Conservation (phyloP, 768 basidiomycete species). For the Coprinopsis marcescibilis region DNA sequence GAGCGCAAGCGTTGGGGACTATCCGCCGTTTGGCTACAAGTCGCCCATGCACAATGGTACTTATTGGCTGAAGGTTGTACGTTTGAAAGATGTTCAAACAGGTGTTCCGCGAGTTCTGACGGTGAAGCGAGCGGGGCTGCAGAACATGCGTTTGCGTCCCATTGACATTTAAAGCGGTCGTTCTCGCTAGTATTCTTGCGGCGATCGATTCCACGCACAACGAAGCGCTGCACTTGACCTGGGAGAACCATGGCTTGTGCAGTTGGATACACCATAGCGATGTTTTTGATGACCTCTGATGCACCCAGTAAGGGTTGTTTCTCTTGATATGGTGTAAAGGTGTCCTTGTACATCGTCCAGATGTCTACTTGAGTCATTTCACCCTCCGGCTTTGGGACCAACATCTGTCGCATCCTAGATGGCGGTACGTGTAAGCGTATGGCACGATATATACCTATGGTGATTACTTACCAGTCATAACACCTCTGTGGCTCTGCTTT, state of each 20-base stretch:
- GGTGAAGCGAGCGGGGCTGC: slow-evolving; percentile 42
- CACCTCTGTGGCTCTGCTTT: slow-evolving; percentile 71
- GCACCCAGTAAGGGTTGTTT: slow-evolving; percentile 67
- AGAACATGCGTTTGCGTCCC: slow-evolving; percentile 60
- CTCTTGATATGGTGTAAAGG: slow-evolving; percentile 58
- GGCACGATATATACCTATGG: background rate
- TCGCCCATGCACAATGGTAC: slow-evolving; percentile 66
- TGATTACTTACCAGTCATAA: slow-evolving; percentile 75
- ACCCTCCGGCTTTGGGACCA: slow-evolving; percentile 65
- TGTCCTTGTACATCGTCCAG: slow-evolving; percentile 90
- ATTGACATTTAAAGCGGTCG: slow-evolving; percentile 71
- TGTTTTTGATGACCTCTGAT: slow-evolving; percentile 92
- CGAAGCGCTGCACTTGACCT: slow-evolving; percentile 68
- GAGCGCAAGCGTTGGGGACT: slow-evolving; percentile 49
- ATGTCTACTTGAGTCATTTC: slow-evolving; percentile 93
- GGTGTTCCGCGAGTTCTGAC: slow-evolving; percentile 69
- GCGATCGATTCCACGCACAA: slow-evolving; percentile 82
- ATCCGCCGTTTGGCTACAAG: slow-evolving; percentile 46
- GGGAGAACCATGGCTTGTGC: slow-evolving; percentile 84
- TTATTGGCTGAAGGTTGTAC: background rate
- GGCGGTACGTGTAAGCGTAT: slow-evolving; percentile 2
- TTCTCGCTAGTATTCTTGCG: slow-evolving; percentile 50
- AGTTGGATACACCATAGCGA: slow-evolving; percentile 76
- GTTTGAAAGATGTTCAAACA: slow-evolving; percentile 48
- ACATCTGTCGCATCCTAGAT: slow-evolving; percentile 87